Evolutionary conservation across 257 asterid species (phyloP).

Genomic region (Penstemon eatonii): DNA sequence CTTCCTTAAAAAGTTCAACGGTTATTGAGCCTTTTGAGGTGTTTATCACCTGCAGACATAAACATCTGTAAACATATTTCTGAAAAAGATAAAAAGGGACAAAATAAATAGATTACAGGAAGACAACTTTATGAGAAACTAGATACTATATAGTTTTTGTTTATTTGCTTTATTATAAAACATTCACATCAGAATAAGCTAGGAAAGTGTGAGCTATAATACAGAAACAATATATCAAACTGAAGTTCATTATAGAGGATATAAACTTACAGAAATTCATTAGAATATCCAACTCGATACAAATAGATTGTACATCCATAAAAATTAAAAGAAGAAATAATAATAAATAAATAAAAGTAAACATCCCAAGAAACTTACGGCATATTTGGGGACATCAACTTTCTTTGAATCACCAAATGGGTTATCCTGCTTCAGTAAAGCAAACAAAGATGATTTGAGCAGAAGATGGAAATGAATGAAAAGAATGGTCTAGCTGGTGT

Average conservation of each 20-base stretch:
- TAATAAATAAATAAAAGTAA: neutral
- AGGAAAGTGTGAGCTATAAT: neutral
- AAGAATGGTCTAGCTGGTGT: neutral
- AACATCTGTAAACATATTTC: conserved; percentile 6
- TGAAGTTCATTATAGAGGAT: neutral
- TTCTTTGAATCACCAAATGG: conserved; percentile 41
- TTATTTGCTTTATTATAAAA: neutral
- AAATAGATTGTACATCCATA: conserved; percentile 1
- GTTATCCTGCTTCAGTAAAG: conserved; percentile 49
- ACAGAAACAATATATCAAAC: neutral
- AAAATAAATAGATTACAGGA: neutral
- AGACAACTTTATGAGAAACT: too few relatives aligned
- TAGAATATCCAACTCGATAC: conserved; percentile 11
- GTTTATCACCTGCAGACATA: conserved; percentile 55
- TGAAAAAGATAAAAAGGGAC: conserved; percentile 4
- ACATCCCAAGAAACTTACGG: conserved; percentile 57
- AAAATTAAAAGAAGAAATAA: neutral
- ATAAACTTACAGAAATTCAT: neutral
- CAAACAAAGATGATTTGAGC: conserved; percentile 21
- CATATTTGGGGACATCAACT: conserved; percentile 69
- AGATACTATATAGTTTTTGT: too few relatives aligned
- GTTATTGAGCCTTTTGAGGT: conserved; percentile 86
- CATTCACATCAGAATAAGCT: conserved; percentile 2
- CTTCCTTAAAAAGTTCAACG: conserved; percentile 86
- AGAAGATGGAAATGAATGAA: conserved; percentile 20